Conservation (phyloP, 768 basidiomycete genomes). For the Mycena galericulata region DNA sequence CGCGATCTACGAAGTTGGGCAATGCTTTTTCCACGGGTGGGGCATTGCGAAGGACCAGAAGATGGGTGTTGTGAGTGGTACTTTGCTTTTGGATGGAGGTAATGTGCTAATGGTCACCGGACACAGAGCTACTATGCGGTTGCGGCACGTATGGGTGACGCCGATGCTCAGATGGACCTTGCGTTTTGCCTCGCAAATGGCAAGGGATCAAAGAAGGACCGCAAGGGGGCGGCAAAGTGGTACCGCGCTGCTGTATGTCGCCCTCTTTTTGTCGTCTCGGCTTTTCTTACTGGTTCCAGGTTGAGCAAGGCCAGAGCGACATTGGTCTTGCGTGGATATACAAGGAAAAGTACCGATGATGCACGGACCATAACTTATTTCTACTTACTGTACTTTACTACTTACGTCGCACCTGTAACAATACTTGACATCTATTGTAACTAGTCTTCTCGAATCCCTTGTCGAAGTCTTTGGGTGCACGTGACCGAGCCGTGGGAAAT, state of each 20-base stretch:
- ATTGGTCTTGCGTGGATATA: conserved; percentile 92
- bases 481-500: background rate
- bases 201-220: conserved; percentile 90
- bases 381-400: too few relatives aligned
- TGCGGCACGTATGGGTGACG: conserved; percentile 86
- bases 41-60: conserved; percentile 88
- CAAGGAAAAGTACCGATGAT: conserved; percentile 82
- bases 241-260: conserved; percentile 84
- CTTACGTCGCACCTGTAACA: conserved; percentile 2
- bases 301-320: conserved; percentile 80
- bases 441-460: too few relatives aligned
- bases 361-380: background rate
- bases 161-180: conserved; percentile 88
- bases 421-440: too few relatives aligned
- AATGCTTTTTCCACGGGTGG: conserved; percentile 95
- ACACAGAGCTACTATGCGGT: conserved; percentile 84
- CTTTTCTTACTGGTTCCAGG: conserved; percentile 34
- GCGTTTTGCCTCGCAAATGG: conserved; percentile 89
- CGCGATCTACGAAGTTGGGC: conserved; percentile 92
- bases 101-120: background rate
- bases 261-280: background rate
- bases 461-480: too few relatives aligned
- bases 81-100: conserved; percentile 7
- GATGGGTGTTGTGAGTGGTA: conserved; percentile 81
- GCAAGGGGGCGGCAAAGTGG: conserved; percentile 89